A percentile compares a stretch with the other conserved stretches of the same genome.
phyloP scores from a whole-genome alignment of 2,329 filamentous ascomycete genomes.

The Nakataea oryzae region DNA sequence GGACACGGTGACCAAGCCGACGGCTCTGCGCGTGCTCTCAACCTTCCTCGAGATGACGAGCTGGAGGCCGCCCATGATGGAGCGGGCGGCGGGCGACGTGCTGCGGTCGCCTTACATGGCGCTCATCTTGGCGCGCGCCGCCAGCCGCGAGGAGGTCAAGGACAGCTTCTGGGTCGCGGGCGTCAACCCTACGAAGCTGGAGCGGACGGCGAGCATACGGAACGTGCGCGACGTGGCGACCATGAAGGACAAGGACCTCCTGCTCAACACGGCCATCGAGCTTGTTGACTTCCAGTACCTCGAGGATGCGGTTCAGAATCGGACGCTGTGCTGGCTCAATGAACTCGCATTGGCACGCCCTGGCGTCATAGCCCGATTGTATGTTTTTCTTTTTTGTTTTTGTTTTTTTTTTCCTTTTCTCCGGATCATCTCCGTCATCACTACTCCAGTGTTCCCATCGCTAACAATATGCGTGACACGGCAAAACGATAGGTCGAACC shows the following conservation, averaged over 20 bases:
- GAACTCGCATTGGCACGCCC: slow-evolving; percentile 43
- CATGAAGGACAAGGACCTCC: slow-evolving; percentile 49
- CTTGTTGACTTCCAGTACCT: slow-evolving; percentile 57
- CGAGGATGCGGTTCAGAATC: slow-evolving; percentile 51
- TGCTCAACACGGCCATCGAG: slow-evolving; percentile 53
- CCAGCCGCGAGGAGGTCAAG: slow-evolving; percentile 47
- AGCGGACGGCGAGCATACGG: slow-evolving; percentile 26
- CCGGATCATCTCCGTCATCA: not conserved
- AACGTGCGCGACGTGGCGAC: slow-evolving; percentile 29
- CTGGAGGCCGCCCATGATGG: slow-evolving; percentile 15
- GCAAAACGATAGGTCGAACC: slow-evolving; percentile 34
- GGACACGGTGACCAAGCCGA: slow-evolving; percentile 47
- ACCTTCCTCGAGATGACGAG: slow-evolving; percentile 48
- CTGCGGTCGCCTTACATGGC: slow-evolving; percentile 46
- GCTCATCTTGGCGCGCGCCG: slow-evolving; percentile 46
- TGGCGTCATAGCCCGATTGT: slow-evolving; percentile 48
- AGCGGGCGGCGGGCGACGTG: slow-evolving; percentile 15
- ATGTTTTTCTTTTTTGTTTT: slow-evolving; percentile 17
- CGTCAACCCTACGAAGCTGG: slow-evolving; percentile 32
- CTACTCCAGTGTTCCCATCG: not conserved
- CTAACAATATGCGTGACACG: not conserved
- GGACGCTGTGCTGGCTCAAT: slow-evolving; percentile 49
- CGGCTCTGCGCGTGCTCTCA: slow-evolving; percentile 49
- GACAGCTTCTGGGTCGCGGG: slow-evolving; percentile 53
- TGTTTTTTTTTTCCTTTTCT: not conserved